Evolutionary conservation across 73 alveolate genomes (phyloP).

Genomic region (Symbiodinium pilosum): DNA sequence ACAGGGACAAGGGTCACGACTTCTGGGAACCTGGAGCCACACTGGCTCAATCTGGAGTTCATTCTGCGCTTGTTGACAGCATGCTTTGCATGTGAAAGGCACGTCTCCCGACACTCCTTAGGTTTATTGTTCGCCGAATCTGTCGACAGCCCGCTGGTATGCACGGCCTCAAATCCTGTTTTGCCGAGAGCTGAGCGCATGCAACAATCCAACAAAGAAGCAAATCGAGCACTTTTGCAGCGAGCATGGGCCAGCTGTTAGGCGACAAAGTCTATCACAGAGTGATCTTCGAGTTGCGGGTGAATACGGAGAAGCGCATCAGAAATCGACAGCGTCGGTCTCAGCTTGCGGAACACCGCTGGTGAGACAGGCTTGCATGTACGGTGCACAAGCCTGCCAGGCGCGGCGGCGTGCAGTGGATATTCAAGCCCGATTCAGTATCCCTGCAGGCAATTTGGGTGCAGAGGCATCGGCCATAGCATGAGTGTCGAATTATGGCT

Average conservation of each 20-base stretch:
- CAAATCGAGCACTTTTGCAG: too few species aligned
- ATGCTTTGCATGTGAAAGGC: too few species aligned
- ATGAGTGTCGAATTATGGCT: not conserved
- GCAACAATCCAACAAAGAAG: too few species aligned
- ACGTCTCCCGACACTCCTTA: not conserved
- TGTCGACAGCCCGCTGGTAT: conserved; percentile 72
- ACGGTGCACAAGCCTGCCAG: not conserved
- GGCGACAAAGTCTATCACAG: conserved; percentile 67
- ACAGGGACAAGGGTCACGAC: conserved; percentile 89
- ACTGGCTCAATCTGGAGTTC: too few species aligned
- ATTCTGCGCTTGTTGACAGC: too few species aligned
- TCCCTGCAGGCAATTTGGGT: conserved; percentile 68
- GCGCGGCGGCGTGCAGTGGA: conserved; percentile 93
- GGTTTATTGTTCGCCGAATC: conserved; percentile 68
- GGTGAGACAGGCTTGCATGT: not conserved
- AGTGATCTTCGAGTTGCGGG: conserved; percentile 76
- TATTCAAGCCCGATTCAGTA: conserved; percentile 84
- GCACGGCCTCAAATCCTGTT: conserved; percentile 87
- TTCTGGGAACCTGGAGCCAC: conserved; percentile 85
- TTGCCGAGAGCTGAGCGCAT: not conserved
- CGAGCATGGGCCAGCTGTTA: too few species aligned
- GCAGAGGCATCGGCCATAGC: not conserved
- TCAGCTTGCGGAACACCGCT: not conserved
- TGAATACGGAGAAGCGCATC: conserved; percentile 74
- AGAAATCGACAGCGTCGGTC: not conserved